Conservation (phyloP, 2,329 filamentous ascomycete genomes). For the Xylariomycetidae sp. region DNA sequence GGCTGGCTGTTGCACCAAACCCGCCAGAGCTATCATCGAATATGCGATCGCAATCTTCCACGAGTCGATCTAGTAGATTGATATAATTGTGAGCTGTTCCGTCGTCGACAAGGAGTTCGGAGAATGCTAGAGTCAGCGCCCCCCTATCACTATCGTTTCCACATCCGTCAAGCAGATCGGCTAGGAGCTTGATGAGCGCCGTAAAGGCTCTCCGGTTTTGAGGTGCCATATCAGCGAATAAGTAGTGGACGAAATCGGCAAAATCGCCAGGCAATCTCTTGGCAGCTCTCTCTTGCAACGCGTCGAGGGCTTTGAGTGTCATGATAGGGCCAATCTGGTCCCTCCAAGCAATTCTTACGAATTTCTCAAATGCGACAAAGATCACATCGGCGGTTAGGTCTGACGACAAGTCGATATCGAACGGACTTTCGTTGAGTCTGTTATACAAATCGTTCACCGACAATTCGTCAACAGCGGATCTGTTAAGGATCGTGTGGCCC, state of each 20-base stretch:
- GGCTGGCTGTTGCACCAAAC: constrained; percentile 33
- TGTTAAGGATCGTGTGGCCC: constrained; percentile 68
- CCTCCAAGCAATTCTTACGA: constrained; percentile 80
- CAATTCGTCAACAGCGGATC: constrained; percentile 68
- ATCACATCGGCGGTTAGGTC: constrained; percentile 79
- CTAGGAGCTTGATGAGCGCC: constrained; percentile 77
- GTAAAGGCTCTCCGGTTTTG: constrained; percentile 75
- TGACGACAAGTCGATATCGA: constrained; percentile 67
- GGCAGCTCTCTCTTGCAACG: constrained; percentile 65
- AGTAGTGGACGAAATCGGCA: constrained; percentile 61
- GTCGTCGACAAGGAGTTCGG: constrained; percentile 76
- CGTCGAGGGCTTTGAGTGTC: constrained; percentile 63
- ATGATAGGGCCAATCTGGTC: constrained; percentile 85
- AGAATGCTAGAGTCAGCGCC: constrained; percentile 81
- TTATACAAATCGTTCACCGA: constrained; percentile 89
- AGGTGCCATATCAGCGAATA: constrained; percentile 63
- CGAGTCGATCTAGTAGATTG: constrained; percentile 79
- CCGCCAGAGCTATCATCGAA: constrained; percentile 58
- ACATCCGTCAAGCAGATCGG: constrained; percentile 83
- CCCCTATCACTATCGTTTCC: constrained; percentile 88
- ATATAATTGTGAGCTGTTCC: constrained; percentile 78
- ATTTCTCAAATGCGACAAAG: constrained; percentile 91
- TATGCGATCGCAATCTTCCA: constrained; percentile 85
- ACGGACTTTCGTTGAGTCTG: constrained; percentile 75
- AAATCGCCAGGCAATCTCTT: constrained; percentile 70